Percentiles rank a stretch among this genome's conserved stretches.
Evolutionary conservation across 2,329 filamentous ascomycete species (phyloP).

Genomic region (Fusarium subglutinans): DNA sequence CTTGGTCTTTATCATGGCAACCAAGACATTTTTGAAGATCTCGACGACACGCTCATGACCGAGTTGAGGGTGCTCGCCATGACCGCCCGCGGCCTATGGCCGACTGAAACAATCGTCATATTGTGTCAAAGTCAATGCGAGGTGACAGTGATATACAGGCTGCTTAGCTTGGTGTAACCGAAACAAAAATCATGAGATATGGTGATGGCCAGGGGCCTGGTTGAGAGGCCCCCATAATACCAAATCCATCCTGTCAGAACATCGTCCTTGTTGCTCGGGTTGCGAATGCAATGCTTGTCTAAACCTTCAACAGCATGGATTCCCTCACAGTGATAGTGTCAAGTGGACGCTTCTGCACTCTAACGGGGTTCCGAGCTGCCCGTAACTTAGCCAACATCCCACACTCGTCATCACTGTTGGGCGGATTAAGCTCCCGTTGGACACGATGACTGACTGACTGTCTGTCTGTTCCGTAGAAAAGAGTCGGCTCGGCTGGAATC

Average conservation of each 20-base stretch:
- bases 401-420: conserved; percentile 27
- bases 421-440: conserved; percentile 17
- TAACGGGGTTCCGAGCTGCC: conserved; percentile 31
- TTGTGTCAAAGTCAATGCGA: conserved; percentile 23
- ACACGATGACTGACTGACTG: background rate
- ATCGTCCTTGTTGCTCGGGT: conserved; percentile 17
- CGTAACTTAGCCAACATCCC: conserved; percentile 37
- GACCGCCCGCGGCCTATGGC: conserved; percentile 23
- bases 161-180: conserved; percentile 8
- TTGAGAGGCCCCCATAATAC: conserved; percentile 25
- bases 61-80: conserved; percentile 6
- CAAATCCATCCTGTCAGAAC: conserved; percentile 2
- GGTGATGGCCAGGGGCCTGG: conserved; percentile 2
- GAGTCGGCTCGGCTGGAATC: background rate
- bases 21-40: conserved; percentile 9
- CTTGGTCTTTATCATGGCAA: conserved; percentile 4
- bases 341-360: conserved; percentile 36
- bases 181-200: conserved; percentile 34
- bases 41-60: background rate
- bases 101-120: conserved; percentile 20
- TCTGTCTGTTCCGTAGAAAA: conserved; percentile 1
- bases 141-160: background rate
- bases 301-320: conserved; percentile 34
- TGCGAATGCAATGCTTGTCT: conserved; percentile 24
- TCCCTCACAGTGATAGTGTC: conserved; percentile 13